These are phyloP conservation scores for Dispira parvispora DNA, from an alignment of 192 early-diverging fungal genomes.

Conservation along the genomic window DNA sequence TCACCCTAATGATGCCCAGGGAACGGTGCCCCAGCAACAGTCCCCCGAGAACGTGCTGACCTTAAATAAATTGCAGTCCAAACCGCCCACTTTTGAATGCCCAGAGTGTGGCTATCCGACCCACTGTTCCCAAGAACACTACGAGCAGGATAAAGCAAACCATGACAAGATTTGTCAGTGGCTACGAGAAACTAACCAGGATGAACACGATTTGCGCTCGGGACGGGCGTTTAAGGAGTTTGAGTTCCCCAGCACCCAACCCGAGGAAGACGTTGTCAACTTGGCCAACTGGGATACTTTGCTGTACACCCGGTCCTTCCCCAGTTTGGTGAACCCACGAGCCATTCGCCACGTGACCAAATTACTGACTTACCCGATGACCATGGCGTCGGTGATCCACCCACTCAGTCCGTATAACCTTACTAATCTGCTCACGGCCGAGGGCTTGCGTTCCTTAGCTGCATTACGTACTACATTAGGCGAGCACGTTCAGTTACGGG, in stretches of 20 bases:
- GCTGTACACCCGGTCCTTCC: conserved; percentile 63
- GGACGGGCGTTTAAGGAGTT: conserved; percentile 58
- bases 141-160: conserved; percentile 33
- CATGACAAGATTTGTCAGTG: conserved; percentile 38
- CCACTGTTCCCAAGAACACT: conserved; percentile 55
- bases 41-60: background rate
- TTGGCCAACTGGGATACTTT: conserved; percentile 61
- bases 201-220: conserved; percentile 64
- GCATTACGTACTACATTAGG: conserved; percentile 32
- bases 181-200: conserved; percentile 53
- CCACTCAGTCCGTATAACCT: conserved; percentile 52
- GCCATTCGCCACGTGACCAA: conserved; percentile 68
- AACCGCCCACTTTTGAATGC: conserved; percentile 44
- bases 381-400: conserved; percentile 53
- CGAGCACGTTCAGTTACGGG: conserved; percentile 26
- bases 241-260: conserved; percentile 55
- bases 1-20: no score
- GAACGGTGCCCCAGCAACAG: no score
- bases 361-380: conserved; percentile 60
- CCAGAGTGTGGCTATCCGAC: conserved; percentile 66
- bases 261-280: conserved; percentile 57
- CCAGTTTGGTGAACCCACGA: conserved; percentile 44
- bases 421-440: conserved; percentile 41
- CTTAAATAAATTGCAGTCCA: conserved; percentile 12
- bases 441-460: conserved; percentile 56